Conservation (phyloP, 768 basidiomycete species). For the Scleroderma bovista region DNA sequence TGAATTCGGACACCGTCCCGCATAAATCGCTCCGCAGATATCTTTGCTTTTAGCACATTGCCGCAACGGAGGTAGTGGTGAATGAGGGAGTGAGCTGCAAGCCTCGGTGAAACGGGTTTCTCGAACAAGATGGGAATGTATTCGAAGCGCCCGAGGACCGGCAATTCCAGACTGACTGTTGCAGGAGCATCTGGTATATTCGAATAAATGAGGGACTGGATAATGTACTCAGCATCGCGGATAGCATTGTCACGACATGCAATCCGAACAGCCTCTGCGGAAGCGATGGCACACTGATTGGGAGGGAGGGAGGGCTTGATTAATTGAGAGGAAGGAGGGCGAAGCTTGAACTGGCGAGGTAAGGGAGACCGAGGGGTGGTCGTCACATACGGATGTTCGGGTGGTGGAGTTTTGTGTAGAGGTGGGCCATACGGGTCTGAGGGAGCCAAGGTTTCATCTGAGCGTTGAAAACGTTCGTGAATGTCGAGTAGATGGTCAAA, state of each 20-base stretch:
- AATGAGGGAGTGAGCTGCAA: conserved; percentile 58
- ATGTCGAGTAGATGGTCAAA: neutral
- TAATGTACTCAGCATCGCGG: conserved; percentile 48
- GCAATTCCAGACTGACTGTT: conserved; percentile 10
- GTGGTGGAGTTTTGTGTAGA: neutral
- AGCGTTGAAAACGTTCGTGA: neutral
- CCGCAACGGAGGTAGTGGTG: conserved; percentile 58
- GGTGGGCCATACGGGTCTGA: neutral
- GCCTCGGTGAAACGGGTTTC: conserved; percentile 47
- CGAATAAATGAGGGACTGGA: conserved; percentile 53
- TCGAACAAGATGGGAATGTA: conserved; percentile 45
- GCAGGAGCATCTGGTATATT: conserved; percentile 1
- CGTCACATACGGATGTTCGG: neutral
- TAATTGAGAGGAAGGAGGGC: neutral
- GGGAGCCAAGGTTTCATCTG: neutral
- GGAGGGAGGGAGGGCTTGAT: conserved; percentile 6
- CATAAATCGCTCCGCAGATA: conserved; percentile 49
- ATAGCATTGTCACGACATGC: conserved; percentile 38
- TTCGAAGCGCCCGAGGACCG: conserved; percentile 22
- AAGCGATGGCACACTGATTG: conserved; percentile 24
- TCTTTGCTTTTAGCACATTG: conserved; percentile 41
- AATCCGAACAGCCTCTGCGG: conserved; percentile 48
- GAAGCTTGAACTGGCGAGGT: neutral
- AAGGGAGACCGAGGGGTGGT: neutral
- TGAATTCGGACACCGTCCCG: conserved; percentile 46